Base-by-base conservation (phyloP, 2,329 filamentous ascomycete species). In the Hypoxylon sp. region DNA sequence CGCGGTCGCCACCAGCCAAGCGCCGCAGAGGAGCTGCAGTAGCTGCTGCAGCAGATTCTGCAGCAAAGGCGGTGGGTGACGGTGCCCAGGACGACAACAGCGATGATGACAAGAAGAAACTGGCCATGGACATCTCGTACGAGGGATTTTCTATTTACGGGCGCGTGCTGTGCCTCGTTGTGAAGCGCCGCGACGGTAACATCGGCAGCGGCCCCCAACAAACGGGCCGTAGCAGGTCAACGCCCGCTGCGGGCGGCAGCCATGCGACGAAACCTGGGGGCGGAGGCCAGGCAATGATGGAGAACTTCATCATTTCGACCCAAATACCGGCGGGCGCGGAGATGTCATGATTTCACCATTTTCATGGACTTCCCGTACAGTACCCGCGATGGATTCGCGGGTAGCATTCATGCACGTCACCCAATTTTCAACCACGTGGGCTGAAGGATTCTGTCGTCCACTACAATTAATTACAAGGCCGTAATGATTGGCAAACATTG, bases 141-240 rank as follows among this genome's bases (percentile, higher is more conserved):
- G 94, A 98, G 75, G 95, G 96, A 7, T 98, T 98, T 81, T 93
- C 91, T 74, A 98, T 99, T 76, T 97, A 97, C 81, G 94, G 96
- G 10, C 91, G 93, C 73, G 93, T 97, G 50, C 84, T 99, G 25
- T 98, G 94, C 79, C 85, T 99, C 64, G 91, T 99, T 7, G 90
- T 99, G 75, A 90, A 89, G 79, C 92, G 91, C 77, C 90, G 91
- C 67, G 91, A 90, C 70, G 85, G 83, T 69, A 69, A 36, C 67
- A 69, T 69, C 63, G 49, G 63, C 51, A 83, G 80, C 72, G 85
- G 81, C 71, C 78, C 79, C 50, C 79, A 62, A 79, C 76, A 58
- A 69, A 76, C 60, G 68, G 76, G 60, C 70, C 74, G 68, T 53
- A 75, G 76, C 62, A 75, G 71, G 55, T 73, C 62, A 57, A 74